A percentile compares a stretch with the other conserved stretches of the same genome.
Evolutionary conservation across 306 rosid genomes (phyloP).

Genomic region (Quercus gilva): DNA sequence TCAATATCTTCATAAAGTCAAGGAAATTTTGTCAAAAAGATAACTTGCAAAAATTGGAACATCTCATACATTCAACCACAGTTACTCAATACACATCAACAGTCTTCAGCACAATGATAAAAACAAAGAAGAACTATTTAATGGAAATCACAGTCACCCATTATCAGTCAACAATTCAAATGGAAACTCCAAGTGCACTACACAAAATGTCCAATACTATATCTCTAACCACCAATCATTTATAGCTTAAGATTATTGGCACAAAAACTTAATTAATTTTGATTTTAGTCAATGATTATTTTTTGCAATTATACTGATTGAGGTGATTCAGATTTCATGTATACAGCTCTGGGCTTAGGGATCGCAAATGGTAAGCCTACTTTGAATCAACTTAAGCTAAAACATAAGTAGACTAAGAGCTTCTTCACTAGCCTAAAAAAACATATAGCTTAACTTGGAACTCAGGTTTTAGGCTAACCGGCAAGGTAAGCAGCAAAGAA

Average conservation of each 20-base stretch:
- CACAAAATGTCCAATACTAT: not conserved
- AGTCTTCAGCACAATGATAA: not conserved
- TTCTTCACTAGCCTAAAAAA: not conserved
- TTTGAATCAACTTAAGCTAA: not conserved
- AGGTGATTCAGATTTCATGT: not conserved
- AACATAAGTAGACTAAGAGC: not conserved
- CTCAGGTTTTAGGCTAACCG: not conserved
- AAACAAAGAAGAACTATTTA: not conserved
- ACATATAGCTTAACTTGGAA: not conserved
- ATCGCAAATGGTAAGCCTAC: not conserved
- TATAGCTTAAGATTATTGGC: not conserved
- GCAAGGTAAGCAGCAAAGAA: not conserved
- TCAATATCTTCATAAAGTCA: slow-evolving; percentile 60
- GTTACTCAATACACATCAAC: too few species aligned
- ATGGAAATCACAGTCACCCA: not conserved
- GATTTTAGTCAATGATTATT: not conserved
- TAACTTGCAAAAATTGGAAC: not conserved
- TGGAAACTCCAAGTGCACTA: not conserved
- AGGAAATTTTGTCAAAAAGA: slow-evolving; percentile 27
- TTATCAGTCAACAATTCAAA: not conserved
- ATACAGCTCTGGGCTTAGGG: not conserved
- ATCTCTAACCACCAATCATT: not conserved
- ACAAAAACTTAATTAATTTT: not conserved
- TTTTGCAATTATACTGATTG: not conserved
- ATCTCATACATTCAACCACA: not conserved